Base-by-base conservation (phyloP, 257 asterid species). In the Asclepias syriaca region DNA sequence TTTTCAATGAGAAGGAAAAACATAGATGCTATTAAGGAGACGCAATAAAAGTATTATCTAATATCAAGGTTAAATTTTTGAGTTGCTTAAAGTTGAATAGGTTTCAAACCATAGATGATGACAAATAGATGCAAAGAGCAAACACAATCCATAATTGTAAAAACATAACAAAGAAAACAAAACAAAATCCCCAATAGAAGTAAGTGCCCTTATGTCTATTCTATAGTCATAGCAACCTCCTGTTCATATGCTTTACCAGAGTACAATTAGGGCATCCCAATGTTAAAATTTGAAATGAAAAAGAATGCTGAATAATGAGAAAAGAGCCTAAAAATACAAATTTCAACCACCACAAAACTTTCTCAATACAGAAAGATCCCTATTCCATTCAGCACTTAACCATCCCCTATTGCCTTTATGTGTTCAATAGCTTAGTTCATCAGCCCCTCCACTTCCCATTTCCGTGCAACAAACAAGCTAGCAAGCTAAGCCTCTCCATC, bases 201-300 rank as follows among this genome's bases (percentile, higher is more conserved):
- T 40, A 22, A 12, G 14, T 40, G 2, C 29, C 21, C 56, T 51
- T 48, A 8, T 37, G 8, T 56, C 50, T 79, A 40, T 40, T 40
- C 45, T 40, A 40, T 2, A 3, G 80, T 80, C 58, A 77, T 85
- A 15, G 6, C 77, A 40, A 40, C 70, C 66, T 14, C 13, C 58
- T 65, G 45, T 40, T 51, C 13, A 46, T 37, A 58, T 15, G 16
- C 1, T 75, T 65, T 76, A 58, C 48, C 48, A 83, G 76, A 72
- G 74, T 69, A 73, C 83, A 72, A 81, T 72, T 76, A 49, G 81
- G 80, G 83, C 77, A 66, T 77, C 75, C 78, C 73, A 67, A 74
- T n/a, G 82, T 69, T 79, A 81, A 76, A 81, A 77, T 76, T 61
- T 82, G 84, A 80, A 81, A 84, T 70, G 78, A 82, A 77, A 66